These are phyloP conservation scores for Raddia distichophylla DNA, from an alignment of 176 grass and related monocot species.

Conservation along the genomic window DNA sequence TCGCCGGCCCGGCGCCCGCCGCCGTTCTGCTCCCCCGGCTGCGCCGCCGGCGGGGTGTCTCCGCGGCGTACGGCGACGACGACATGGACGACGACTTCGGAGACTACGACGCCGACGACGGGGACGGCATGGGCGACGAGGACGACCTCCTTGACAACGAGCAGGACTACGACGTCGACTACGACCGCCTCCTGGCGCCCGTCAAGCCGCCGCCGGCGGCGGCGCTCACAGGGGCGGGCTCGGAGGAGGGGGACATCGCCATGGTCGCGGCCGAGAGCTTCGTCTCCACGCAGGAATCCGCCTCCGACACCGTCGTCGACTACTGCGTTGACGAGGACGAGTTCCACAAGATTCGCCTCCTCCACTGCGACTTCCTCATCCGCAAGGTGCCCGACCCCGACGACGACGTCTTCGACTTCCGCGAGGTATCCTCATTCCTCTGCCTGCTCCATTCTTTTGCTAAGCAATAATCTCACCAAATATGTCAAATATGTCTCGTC, in stretches of 20 bases:
- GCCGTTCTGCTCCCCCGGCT: not conserved
- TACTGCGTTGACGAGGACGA: slow-evolving; percentile 88
- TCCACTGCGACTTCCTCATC: slow-evolving; percentile 89
- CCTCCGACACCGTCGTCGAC: slow-evolving; percentile 77
- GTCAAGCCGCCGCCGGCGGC: slow-evolving; percentile 17
- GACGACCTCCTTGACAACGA: slow-evolving; percentile 86
- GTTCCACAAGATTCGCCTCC: slow-evolving; percentile 85
- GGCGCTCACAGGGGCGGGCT: not conserved
- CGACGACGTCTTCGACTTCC: slow-evolving; percentile 87
- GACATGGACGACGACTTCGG: slow-evolving; percentile 80
- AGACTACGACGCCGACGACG: slow-evolving; percentile 64
- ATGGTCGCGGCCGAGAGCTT: slow-evolving; percentile 73
- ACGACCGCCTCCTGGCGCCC: slow-evolving; percentile 69
- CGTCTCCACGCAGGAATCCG: slow-evolving; percentile 72
- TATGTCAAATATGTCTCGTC: not conserved
- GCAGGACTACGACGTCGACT: slow-evolving; percentile 98
- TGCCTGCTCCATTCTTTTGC: not conserved
- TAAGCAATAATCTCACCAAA: not conserved
- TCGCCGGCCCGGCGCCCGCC: not conserved
- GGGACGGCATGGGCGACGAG: slow-evolving; percentile 63
- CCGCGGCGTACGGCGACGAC: slow-evolving; percentile 54
- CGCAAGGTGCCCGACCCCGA: slow-evolving; percentile 76
- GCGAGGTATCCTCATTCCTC: slow-evolving; percentile 53
- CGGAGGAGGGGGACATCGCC: slow-evolving; percentile 59
- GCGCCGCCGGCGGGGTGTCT: slow-evolving; percentile 36